phyloP scores from a whole-genome alignment of 2,329 filamentous ascomycete species.

The Phyllosticta citriasiana region DNA sequence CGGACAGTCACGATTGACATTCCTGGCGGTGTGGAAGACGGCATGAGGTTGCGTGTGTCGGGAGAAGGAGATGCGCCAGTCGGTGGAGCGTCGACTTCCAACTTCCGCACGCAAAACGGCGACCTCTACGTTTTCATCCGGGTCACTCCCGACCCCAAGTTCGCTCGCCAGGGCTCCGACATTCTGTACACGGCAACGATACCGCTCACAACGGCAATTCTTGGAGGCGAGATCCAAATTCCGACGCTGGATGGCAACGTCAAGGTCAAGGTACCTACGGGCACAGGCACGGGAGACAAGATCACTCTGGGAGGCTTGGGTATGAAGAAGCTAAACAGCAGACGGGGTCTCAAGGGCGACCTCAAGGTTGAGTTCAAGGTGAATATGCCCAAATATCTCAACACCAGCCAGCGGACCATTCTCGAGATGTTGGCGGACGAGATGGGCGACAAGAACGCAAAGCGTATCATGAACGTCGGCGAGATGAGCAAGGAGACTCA shows the following conservation, averaged over 20 bases:
- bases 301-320: constrained; percentile 84
- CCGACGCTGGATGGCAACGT: constrained; percentile 87
- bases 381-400: constrained; percentile 88
- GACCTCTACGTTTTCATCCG: constrained; percentile 87
- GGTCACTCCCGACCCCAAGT: constrained; percentile 82
- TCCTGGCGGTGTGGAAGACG: constrained; percentile 89
- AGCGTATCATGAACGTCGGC: constrained; percentile 77
- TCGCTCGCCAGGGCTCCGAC: constrained; percentile 77
- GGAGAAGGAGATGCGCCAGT: constrained; percentile 80
- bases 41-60: constrained; percentile 78
- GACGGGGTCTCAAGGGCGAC: constrained; percentile 64
- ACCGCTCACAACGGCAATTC: constrained; percentile 81
- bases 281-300: constrained; percentile 85
- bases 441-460: constrained; percentile 85
- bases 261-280: constrained; percentile 81
- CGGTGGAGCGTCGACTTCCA: constrained; percentile 58
- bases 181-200: constrained; percentile 87
- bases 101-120: constrained; percentile 59
- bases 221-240: constrained; percentile 81
- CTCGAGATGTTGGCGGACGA: constrained; percentile 95
- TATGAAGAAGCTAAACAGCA: constrained; percentile 69
- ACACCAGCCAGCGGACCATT: constrained; percentile 81
- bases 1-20: constrained; percentile 85
- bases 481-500: constrained; percentile 32
- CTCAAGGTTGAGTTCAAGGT: constrained; percentile 92